These are phyloP conservation scores for Mycena leptocephala DNA, from an alignment of 768 basidiomycete genomes.

Conservation along the genomic window DNA sequence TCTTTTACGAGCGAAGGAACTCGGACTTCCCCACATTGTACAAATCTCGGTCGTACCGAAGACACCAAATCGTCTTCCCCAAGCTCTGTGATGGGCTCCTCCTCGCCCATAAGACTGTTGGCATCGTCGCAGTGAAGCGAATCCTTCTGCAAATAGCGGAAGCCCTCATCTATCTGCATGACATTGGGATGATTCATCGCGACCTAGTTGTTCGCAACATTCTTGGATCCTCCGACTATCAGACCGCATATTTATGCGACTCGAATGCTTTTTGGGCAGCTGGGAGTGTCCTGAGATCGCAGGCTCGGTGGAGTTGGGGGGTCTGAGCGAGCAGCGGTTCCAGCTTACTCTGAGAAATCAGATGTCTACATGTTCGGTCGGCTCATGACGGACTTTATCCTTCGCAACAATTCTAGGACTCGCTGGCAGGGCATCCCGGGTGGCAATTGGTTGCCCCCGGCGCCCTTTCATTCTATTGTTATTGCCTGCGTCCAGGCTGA, in stretches of 20 bases:
- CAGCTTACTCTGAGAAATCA: constrained; percentile 30
- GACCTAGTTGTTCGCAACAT: constrained; percentile 6
- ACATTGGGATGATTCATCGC: constrained; percentile 1
- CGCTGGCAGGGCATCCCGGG: constrained; percentile 17
- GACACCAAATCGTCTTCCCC: constrained; percentile 27
- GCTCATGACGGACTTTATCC: constrained; percentile 26
- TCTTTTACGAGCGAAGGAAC: constrained; percentile 21
- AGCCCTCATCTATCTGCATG: background rate
- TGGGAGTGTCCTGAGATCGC: constrained; percentile 22
- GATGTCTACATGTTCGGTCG: constrained; percentile 32
- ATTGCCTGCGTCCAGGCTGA: constrained; percentile 5
- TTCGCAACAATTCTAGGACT: background rate
- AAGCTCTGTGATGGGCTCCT: background rate
- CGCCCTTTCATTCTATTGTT: constrained; percentile 25
- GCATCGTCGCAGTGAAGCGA: background rate
- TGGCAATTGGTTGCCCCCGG: constrained; percentile 28
- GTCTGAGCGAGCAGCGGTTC: background rate
- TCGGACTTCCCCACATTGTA: constrained; percentile 23
- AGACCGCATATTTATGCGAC: constrained; percentile 21
- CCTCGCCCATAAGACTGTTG: background rate
- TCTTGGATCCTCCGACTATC: background rate
- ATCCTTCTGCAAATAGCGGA: background rate
- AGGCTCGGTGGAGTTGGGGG: background rate
- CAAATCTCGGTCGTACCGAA: constrained; percentile 24
- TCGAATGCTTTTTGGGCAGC: constrained; percentile 26